Percentiles rank a stretch among this genome's conserved stretches.
phyloP scores from a whole-genome alignment of 176 grass and related monocot species.

The Paspalum vaginatum region DNA sequence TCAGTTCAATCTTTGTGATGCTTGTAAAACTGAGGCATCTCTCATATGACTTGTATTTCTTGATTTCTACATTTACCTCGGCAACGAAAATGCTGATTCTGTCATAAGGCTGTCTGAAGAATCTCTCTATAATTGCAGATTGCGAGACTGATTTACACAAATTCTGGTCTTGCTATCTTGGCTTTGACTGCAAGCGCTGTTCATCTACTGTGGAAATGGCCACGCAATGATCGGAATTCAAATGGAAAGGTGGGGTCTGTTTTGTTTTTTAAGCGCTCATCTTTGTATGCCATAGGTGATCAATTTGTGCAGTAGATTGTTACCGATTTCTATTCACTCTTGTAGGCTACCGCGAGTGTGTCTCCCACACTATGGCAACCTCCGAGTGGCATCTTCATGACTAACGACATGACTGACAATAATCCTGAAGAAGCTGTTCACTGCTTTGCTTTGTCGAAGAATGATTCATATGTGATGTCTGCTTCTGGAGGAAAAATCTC shows the following conservation, averaged over 20 bases:
- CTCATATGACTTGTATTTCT: not conserved
- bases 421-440: constrained; percentile 94
- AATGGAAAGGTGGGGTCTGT: constrained; percentile 72
- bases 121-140: constrained; percentile 62
- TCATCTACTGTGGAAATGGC: constrained; percentile 99
- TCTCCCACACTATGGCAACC: constrained; percentile 94
- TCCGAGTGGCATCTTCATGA: constrained; percentile 94
- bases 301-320: not conserved
- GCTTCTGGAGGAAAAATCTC: constrained; percentile 99
- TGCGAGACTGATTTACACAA: constrained; percentile 96
- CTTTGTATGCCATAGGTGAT: not conserved
- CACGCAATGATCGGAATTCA: constrained; percentile 84
- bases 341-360: constrained; percentile 81
- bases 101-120: not conserved
- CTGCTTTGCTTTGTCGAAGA: constrained; percentile 99
- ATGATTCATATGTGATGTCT: constrained; percentile 99
- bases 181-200: constrained; percentile 90
- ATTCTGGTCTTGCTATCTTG: constrained; percentile 90
- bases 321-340: constrained; percentile 44
- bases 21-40: not conserved
- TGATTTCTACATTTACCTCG: constrained; percentile 13
- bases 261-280: constrained; percentile 30
- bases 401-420: constrained; percentile 87
- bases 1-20: constrained; percentile 3
- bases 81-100: constrained; percentile 20